phyloP scores from a whole-genome alignment of 140 eudicot species.

The Senecio squalidus region DNA sequence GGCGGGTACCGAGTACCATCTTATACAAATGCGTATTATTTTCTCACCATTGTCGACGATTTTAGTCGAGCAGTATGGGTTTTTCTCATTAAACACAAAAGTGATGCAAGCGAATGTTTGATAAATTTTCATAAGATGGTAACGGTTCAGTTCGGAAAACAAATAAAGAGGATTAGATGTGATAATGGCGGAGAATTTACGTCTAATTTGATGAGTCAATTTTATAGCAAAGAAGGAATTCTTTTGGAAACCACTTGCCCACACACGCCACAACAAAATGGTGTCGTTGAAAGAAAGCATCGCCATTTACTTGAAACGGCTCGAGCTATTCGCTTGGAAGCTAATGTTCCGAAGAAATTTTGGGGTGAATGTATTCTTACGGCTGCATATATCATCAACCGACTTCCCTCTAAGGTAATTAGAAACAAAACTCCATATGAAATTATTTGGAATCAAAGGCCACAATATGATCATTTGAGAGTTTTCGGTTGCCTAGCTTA shows the following conservation, averaged over 20 bases:
- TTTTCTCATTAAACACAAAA: neutral
- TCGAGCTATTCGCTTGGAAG: neutral
- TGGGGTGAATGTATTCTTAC: neutral
- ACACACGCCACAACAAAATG: slow-evolving; percentile 1
- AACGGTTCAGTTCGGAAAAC: neutral
- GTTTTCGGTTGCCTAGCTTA: neutral
- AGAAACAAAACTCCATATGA: neutral
- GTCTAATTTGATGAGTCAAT: neutral
- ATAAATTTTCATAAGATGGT: too few relatives aligned
- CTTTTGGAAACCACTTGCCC: neutral
- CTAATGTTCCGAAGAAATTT: neutral
- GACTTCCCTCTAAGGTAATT: neutral
- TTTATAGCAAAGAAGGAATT: neutral
- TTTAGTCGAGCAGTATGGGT: neutral
- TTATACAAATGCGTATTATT: neutral
- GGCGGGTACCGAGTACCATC: neutral
- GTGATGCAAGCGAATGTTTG: neutral
- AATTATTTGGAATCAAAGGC: neutral
- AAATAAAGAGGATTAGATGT: neutral
- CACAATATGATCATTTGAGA: neutral
- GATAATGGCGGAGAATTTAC: neutral
- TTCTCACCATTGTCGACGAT: neutral
- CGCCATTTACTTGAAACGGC: neutral
- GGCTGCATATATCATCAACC: neutral
- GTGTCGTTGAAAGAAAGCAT: slow-evolving; percentile 5